Percentiles rank a stretch among this genome's conserved stretches.
These are phyloP conservation scores for Solanum tacnaense DNA, from an alignment of 257 asterid species.

Conservation along the genomic window DNA sequence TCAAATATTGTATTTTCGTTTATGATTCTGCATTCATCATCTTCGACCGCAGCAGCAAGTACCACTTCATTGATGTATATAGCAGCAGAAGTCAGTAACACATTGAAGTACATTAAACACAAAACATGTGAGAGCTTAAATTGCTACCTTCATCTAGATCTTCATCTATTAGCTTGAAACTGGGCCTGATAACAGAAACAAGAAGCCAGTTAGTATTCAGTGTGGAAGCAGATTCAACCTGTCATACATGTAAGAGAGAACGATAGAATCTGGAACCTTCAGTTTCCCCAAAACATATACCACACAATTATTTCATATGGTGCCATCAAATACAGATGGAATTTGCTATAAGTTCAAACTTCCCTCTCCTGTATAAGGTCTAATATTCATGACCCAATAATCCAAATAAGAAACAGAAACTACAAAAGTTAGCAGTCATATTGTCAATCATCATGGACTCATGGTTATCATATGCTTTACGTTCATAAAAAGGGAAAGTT, in stretches of 20 bases:
- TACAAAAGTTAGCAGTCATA: not conserved
- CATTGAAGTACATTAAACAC: constrained; percentile 9
- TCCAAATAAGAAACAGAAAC: not conserved
- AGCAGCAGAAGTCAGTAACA: constrained; percentile 4
- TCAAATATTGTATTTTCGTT: constrained; percentile 68
- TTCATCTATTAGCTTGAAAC: constrained; percentile 73
- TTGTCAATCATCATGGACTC: not conserved
- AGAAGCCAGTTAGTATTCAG: constrained; percentile 2
- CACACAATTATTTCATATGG: not conserved
- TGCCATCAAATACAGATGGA: not conserved
- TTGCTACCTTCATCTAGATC: constrained; percentile 56
- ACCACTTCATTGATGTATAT: constrained; percentile 20
- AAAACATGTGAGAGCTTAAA: not conserved
- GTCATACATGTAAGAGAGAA: not conserved
- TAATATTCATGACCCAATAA: not conserved
- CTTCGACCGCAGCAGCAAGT: constrained; percentile 33
- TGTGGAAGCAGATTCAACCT: not conserved
- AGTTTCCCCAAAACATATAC: not conserved
- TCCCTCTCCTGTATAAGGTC: not conserved
- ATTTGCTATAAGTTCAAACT: not conserved
- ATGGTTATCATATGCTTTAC: not conserved
- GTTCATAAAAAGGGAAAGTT: not conserved
- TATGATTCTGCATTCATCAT: constrained; percentile 68
- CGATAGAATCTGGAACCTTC: not conserved
- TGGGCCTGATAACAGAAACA: constrained; percentile 55